Evolutionary conservation across 805 yeast species (phyloP), one percentile per base, ranked within the genome.

Genomic region (Cyberlindnera samutprakarnensis): DNA sequence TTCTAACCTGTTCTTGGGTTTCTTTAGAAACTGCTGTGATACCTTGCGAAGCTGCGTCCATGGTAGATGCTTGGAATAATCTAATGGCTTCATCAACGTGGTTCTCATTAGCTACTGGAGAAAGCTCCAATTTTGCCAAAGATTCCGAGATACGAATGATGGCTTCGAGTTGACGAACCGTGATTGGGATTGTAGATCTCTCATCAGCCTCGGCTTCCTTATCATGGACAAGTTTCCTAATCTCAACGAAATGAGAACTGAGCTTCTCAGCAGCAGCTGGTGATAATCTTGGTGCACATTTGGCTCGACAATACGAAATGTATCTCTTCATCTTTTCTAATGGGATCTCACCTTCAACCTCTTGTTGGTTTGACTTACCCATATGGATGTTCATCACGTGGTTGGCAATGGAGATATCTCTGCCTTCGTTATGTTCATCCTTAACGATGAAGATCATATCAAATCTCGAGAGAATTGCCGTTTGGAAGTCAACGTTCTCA

Each of bases 381-480:
- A 94, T 84, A 59, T 92, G 99, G 27, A 94, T 81, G 47, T 84
- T 80, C 80, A 92, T 78, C 35, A 92, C 98, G 59, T 92, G 98
- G 42, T 76, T 76, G 4, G 99, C 99, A 48, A 92, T 87, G 2
- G 86, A 74, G 28, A 78, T 71, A 64, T 92, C 99, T 50, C 94
- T 70, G 25, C 65, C 70, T 43, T 79, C 84, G 53, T 87, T 79
- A 57, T 92, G 97, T 33, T 83, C 95, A 61, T 92, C 99, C 52
- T 87, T 90, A 32, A 92, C 95, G 47, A 92, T 85, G 61, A 86
- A 92, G 50, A 92, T 92, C 97, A 92, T 92, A 61, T 92, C 99
- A 56, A 92, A 92, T 64, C 99, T 81, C 10, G 98, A 92, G 57
- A 92, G 67, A 59, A 92, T 83, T 1, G 99, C 90, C 2, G 95